Percentiles rank a stretch among this genome's conserved stretches.
Evolutionary conservation across 805 yeast genomes (phyloP).

Genomic region (Yamadazyma endophytica): DNA sequence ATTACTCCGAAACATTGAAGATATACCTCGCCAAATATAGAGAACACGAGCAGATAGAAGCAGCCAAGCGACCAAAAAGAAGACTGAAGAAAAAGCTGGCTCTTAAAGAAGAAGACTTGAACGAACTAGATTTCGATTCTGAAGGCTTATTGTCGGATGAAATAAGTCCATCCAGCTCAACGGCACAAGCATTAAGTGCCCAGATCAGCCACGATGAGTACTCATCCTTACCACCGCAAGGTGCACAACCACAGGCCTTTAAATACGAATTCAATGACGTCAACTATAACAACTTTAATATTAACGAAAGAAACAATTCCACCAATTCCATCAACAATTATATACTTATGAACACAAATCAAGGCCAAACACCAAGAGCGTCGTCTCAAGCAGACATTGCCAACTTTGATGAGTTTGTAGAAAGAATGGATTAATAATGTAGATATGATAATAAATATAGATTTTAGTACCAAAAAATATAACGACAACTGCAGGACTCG

Average conservation of each 20-base stretch:
- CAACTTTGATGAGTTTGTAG: constrained; percentile 12
- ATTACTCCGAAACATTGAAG: constrained; percentile 72
- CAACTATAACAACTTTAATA: constrained; percentile 5
- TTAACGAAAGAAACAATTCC: constrained; percentile 4
- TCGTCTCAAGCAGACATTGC: constrained; percentile 5
- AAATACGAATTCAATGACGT: constrained; percentile 8
- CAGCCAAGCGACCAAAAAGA: constrained; percentile 11
- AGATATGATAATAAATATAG: no score
- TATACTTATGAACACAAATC: constrained; percentile 3
- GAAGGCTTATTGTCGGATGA: constrained; percentile 12
- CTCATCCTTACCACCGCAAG: constrained; percentile 2
- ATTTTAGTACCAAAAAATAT: no score
- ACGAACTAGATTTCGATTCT: constrained; percentile 6
- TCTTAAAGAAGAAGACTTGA: neutral
- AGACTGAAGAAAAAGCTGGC: constrained; percentile 5
- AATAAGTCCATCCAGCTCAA: constrained; percentile 12
- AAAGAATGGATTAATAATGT: constrained; percentile 6
- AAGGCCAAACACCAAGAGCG: no score
- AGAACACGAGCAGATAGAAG: constrained; percentile 12
- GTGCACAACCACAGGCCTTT: constrained; percentile 1
- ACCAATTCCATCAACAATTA: constrained; percentile 8
- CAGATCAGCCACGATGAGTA: constrained; percentile 3
- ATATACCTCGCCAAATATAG: constrained; percentile 46
- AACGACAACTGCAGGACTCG: constrained; percentile 48
- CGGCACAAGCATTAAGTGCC: constrained; percentile 1